phyloP scores from a whole-genome alignment of 805 yeast species.

The Kurtzmaniella cleridarum region DNA sequence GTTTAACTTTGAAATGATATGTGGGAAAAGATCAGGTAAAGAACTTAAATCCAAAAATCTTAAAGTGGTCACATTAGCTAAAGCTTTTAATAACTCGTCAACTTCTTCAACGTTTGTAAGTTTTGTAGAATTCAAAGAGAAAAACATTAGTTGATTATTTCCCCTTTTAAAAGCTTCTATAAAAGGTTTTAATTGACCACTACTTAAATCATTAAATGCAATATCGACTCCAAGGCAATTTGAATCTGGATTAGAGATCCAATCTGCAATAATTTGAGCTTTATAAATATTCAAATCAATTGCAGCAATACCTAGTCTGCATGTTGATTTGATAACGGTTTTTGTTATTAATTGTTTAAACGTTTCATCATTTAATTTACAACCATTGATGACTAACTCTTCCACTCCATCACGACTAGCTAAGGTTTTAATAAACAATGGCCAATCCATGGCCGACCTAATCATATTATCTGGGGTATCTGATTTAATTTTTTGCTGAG shows the following conservation, averaged over 20 bases:
- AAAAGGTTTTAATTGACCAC: slow-evolving; percentile 43
- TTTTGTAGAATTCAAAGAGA: slow-evolving; percentile 48
- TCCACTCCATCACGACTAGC: slow-evolving; percentile 47
- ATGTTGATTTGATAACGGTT: slow-evolving; percentile 39
- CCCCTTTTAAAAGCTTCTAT: slow-evolving; percentile 34
- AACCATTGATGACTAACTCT: slow-evolving; percentile 55
- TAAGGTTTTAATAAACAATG: slow-evolving; percentile 39
- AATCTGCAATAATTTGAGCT: slow-evolving; percentile 37
- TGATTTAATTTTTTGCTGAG: slow-evolving; percentile 48
- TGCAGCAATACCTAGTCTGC: slow-evolving; percentile 50
- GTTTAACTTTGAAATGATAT: slow-evolving; percentile 38
- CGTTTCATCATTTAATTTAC: slow-evolving; percentile 39
- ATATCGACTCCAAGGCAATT: slow-evolving; percentile 53
- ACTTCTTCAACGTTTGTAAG: slow-evolving; percentile 38
- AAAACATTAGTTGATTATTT: slow-evolving; percentile 38
- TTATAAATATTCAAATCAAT: slow-evolving; percentile 42
- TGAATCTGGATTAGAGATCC: slow-evolving; percentile 41
- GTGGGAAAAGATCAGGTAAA: slow-evolving; percentile 48
- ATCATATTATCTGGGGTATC: slow-evolving; percentile 33
- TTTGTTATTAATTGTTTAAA: slow-evolving; percentile 36
- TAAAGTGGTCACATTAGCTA: slow-evolving; percentile 35
- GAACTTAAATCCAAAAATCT: slow-evolving; percentile 51
- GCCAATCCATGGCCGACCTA: slow-evolving; percentile 51
- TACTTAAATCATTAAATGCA: slow-evolving; percentile 47
- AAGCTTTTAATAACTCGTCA: slow-evolving; percentile 27